Percentiles rank a stretch among this genome's conserved stretches.
phyloP scores from a whole-genome alignment of 495 filamentous ascomycete genomes.

The Aspergillus coremiiformis region DNA sequence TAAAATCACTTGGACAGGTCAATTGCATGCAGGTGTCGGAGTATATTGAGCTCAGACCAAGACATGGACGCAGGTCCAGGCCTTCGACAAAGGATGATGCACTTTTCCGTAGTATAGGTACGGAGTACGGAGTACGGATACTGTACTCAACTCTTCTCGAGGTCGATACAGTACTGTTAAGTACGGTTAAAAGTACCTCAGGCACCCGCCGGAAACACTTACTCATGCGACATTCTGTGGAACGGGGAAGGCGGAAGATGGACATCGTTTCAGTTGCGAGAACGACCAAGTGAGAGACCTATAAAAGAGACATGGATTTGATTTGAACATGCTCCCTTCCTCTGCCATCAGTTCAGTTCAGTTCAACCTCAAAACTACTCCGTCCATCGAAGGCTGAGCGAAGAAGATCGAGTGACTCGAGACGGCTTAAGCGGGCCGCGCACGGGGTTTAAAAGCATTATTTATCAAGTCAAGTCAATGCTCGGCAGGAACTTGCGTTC shows the following conservation, averaged over 20 bases:
- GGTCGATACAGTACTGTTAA: neutral
- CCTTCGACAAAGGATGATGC: too few relatives aligned
- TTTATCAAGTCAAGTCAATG: neutral
- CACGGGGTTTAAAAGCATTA: neutral
- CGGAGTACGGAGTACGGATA: too few relatives aligned
- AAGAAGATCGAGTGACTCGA: neutral
- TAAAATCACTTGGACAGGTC: neutral
- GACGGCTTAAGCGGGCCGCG: neutral
- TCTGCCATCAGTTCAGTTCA: neutral
- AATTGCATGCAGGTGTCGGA: neutral
- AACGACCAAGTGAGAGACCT: neutral
- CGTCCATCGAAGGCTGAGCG: too few relatives aligned
- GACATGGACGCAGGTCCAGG: neutral
- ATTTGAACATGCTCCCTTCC: neutral
- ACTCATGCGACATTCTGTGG: conserved; percentile 14
- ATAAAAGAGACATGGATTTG: neutral
- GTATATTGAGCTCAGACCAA: neutral
- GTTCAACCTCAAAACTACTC: neutral
- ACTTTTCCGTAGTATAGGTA: too few relatives aligned
- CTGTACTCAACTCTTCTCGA: neutral
- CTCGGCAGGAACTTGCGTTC: conserved; percentile 20
- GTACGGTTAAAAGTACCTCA: too few relatives aligned
- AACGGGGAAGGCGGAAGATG: conserved; percentile 11
- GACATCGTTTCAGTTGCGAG: too few relatives aligned
- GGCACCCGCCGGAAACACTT: conserved; percentile 15